Percentiles rank a stretch among this genome's conserved stretches.
These are phyloP conservation scores for Psilocybe cyanescens DNA, from an alignment of 768 basidiomycete genomes.

Conservation along the genomic window DNA sequence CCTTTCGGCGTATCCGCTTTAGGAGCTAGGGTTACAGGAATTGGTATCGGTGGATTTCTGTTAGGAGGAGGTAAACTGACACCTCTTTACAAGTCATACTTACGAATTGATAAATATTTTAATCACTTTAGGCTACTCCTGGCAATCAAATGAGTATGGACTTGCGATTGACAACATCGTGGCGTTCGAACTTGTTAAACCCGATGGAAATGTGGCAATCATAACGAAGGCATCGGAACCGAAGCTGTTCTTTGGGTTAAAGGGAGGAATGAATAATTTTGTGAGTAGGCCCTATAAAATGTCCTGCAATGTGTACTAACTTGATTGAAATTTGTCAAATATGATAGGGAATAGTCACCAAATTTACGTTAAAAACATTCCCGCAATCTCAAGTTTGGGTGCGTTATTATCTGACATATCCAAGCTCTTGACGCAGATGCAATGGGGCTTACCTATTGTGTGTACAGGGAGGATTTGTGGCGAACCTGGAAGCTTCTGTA, in stretches of 20 bases:
- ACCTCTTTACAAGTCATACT: background rate
- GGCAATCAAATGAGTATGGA: slow-evolving; percentile 63
- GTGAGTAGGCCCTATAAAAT: slow-evolving; percentile 20
- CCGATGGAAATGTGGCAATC: slow-evolving; percentile 45
- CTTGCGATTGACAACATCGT: slow-evolving; percentile 56
- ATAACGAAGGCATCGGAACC: slow-evolving; percentile 36
- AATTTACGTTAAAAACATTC: slow-evolving; percentile 54
- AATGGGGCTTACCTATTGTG: slow-evolving; percentile 32
- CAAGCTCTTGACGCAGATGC: background rate
- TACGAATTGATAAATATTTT: background rate
- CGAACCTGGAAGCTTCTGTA: slow-evolving; percentile 26
- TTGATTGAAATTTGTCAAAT: background rate
- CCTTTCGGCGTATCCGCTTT: slow-evolving; percentile 55
- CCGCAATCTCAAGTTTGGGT: slow-evolving; percentile 68
- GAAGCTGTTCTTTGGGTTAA: slow-evolving; percentile 44
- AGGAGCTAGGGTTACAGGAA: slow-evolving; percentile 59
- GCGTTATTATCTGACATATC: slow-evolving; percentile 15
- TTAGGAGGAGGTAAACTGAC: slow-evolving; percentile 40
- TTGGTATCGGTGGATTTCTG: slow-evolving; percentile 35
- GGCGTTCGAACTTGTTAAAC: slow-evolving; percentile 57
- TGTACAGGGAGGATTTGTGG: slow-evolving; percentile 43
- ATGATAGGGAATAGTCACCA: slow-evolving; percentile 59
- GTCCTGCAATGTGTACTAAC: background rate
- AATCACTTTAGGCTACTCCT: slow-evolving; percentile 54
- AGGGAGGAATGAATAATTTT: slow-evolving; percentile 72